Evolutionary conservation across 2,329 filamentous ascomycete species (phyloP), one percentile per base, ranked within the genome.

Genomic region (Penicillium expansum): DNA sequence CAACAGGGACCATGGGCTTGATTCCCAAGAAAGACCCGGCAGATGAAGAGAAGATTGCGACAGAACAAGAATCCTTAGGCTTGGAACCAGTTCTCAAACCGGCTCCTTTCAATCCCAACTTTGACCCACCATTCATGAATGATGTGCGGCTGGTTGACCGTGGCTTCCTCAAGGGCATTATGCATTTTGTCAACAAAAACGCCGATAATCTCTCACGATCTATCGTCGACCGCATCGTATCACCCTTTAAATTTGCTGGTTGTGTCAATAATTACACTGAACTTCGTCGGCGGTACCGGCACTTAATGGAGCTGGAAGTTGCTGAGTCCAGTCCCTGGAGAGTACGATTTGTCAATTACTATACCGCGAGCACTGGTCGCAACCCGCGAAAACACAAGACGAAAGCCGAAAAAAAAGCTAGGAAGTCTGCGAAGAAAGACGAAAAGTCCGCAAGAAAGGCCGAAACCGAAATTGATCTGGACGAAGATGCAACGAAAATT

Each of bases 261-360:
- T 89, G 88, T 56, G 83, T 96, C 68, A 87, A 91, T 44, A 91
- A 96, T 70, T 91, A 88, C 60, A 77, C 81, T 2, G 84, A 85
- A 10, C 80, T 96, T 30, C 87, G 86, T 62, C 77, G 77, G 37
- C 82, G 92, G 27, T 96, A 96, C 73, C 80, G 81, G 24, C 83
- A 76, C 41, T 76, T 96, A 27, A 83, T 90, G 52, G 83, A 81
- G 1, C 76, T 96, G 10, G 91, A 96, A 69, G 86, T 90, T 67
- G 77, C 86, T 5, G 85, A 88, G 61, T 65, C 82, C 1, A 72
- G 69, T 63, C 42, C 72, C 51, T 55, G 64, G 67, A 57, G 69
- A 54, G 62, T 94, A 11, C 83, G 91, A 16, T 96, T 96, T 67
- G 81, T 91, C 56, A 96, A 96, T 69, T 96, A 96, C 71, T 96